Percentiles rank a stretch among this genome's conserved stretches.
Conservation (phyloP, 257 asterid species). For the Coffea canephora region DNA sequence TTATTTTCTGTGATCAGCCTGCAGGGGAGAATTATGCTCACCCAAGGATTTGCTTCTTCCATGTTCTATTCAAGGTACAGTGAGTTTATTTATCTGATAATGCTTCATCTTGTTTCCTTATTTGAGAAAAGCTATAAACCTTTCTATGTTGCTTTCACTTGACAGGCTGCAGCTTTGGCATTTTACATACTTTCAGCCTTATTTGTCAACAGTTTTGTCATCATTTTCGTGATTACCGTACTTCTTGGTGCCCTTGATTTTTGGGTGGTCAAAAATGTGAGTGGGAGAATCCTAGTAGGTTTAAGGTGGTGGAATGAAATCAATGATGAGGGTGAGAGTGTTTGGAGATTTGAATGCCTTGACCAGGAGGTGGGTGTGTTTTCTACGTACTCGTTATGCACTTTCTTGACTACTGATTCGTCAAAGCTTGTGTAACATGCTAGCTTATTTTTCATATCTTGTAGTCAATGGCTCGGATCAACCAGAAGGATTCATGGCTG, state of each 20-base stretch:
- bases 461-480: conserved; percentile 91
- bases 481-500: conserved; percentile 98
- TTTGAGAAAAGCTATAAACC: neutral
- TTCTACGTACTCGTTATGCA: neutral
- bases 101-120: conserved; percentile 7
- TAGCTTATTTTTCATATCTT: conserved; percentile 12
- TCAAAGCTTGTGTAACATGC: conserved; percentile 11
- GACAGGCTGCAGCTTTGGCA: conserved; percentile 89
- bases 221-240: conserved; percentile 88
- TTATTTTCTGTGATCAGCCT: conserved; percentile 48
- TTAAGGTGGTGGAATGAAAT: conserved; percentile 99
- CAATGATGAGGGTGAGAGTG: conserved; percentile 81
- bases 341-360: conserved; percentile 91
- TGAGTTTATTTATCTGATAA: neutral
- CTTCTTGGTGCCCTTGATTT: conserved; percentile 92
- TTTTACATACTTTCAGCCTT: conserved; percentile 91
- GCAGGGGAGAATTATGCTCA: conserved; percentile 87
- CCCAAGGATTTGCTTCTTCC: conserved; percentile 89
- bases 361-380: conserved; percentile 57
- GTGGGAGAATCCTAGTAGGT: conserved; percentile 96
- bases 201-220: conserved; percentile 80
- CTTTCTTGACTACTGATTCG: conserved; percentile 1
- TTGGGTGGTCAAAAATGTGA: conserved; percentile 97
- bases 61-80: conserved; percentile 85
- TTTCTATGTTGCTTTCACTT: neutral